phyloP scores from a whole-genome alignment of 139 green algal genomes.

The Haematococcus lacustris region DNA sequence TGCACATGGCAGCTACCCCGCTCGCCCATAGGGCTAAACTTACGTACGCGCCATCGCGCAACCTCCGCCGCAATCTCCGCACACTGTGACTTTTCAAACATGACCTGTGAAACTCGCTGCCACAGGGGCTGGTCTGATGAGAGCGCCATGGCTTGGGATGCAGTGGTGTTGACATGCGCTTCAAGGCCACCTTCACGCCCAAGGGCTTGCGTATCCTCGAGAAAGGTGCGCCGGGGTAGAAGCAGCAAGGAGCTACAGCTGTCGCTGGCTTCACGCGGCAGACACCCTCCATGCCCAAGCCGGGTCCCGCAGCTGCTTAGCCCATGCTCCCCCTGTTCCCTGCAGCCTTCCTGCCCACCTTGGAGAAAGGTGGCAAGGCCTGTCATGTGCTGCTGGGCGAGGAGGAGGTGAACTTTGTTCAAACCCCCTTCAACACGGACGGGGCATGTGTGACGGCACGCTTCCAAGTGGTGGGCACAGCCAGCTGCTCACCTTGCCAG shows the following conservation, averaged over 20 bases:
- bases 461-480: slow-evolving; percentile 33
- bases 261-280: not conserved
- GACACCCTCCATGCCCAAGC: not conserved
- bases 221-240: not conserved
- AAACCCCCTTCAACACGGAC: slow-evolving; percentile 56
- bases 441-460: slow-evolving; percentile 53
- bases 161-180: too few species aligned
- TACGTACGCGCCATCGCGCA: too few species aligned
- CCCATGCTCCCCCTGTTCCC: not conserved
- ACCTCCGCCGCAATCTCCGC: too few species aligned
- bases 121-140: too few species aligned
- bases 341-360: slow-evolving; percentile 58
- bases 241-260: not conserved
- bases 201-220: not conserved
- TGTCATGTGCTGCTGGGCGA: slow-evolving; percentile 54
- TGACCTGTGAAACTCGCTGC: too few species aligned
- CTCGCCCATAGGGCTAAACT: too few species aligned
- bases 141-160: too few species aligned
- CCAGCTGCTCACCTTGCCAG: not conserved
- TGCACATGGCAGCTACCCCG: too few species aligned
- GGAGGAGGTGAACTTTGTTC: slow-evolving; percentile 57
- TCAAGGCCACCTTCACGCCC: slow-evolving; percentile 1
- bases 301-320: too few species aligned
- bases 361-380: slow-evolving; percentile 77
- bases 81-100: too few species aligned